phyloP scores from a whole-genome alignment of 1,284 basidiomycete genomes.

The Irpex sp. region DNA sequence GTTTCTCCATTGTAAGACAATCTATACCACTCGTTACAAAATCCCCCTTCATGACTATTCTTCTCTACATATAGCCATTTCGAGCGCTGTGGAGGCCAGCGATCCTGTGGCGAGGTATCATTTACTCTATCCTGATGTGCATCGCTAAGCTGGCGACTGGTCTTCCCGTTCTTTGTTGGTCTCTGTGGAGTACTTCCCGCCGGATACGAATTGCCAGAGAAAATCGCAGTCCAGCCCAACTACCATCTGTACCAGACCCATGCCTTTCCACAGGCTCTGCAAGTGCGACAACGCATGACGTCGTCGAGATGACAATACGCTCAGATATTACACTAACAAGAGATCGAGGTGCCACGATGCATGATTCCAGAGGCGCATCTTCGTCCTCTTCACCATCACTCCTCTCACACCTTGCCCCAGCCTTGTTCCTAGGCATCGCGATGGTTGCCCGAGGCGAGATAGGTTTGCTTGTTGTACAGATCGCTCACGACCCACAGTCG shows the following conservation, averaged over 20 bases:
- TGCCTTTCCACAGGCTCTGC: neutral
- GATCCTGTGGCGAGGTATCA: conserved; percentile 48
- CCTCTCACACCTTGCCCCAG: neutral
- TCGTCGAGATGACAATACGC: neutral
- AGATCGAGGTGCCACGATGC: too few relatives aligned
- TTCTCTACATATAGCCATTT: conserved; percentile 34
- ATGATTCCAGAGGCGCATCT: neutral
- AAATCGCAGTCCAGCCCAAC: too few relatives aligned
- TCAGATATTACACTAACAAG: neutral
- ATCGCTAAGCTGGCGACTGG: conserved; percentile 37
- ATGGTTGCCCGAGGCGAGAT: conserved; percentile 54
- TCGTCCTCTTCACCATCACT: neutral
- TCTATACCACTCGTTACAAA: too few relatives aligned
- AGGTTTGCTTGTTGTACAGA: conserved; percentile 38
- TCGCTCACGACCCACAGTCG: conserved; percentile 17
- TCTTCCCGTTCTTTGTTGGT: conserved; percentile 20
- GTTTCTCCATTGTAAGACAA: conserved; percentile 39
- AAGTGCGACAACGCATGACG: neutral
- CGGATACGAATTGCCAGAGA: neutral
- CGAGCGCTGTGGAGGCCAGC: conserved; percentile 39
- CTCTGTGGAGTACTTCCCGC: neutral
- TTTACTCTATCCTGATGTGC: conserved; percentile 46
- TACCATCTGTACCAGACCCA: neutral
- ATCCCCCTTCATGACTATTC: neutral
- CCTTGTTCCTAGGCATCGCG: conserved; percentile 31